phyloP scores from a whole-genome alignment of 2,329 filamentous ascomycete species.

The Fusarium protoensiforme region DNA sequence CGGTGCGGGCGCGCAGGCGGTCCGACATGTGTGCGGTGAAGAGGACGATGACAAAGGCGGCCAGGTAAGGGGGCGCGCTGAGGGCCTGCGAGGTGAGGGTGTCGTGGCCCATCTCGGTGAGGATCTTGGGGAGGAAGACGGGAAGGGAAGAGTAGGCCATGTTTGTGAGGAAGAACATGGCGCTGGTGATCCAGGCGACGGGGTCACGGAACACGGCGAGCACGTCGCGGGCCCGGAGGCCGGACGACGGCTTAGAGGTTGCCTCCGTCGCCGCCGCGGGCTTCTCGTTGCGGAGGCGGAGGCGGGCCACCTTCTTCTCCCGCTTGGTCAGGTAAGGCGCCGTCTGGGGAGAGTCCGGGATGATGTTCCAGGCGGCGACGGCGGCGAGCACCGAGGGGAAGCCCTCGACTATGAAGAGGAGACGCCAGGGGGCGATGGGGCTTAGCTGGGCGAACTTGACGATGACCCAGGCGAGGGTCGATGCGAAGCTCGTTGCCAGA shows the following conservation, averaged over 20 bases:
- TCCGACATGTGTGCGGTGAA: slow-evolving; percentile 80
- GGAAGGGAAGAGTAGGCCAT: slow-evolving; percentile 89
- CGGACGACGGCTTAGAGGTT: slow-evolving; percentile 37
- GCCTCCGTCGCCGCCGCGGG: slow-evolving; percentile 21
- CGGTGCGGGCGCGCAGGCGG: slow-evolving; percentile 68
- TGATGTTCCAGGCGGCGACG: slow-evolving; percentile 76
- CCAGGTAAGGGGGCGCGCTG: slow-evolving; percentile 82
- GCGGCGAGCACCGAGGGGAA: slow-evolving; percentile 84
- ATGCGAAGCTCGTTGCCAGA: slow-evolving; percentile 82
- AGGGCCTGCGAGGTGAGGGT: slow-evolving; percentile 78
- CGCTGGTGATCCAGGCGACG: slow-evolving; percentile 73
- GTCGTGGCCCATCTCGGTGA: slow-evolving; percentile 80
- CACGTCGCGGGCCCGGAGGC: slow-evolving; percentile 67
- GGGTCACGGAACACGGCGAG: slow-evolving; percentile 55
- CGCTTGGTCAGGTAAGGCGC: slow-evolving; percentile 71
- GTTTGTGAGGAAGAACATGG: slow-evolving; percentile 90
- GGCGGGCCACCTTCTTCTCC: slow-evolving; percentile 75
- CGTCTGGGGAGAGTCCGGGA: slow-evolving; percentile 80
- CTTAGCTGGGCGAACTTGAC: slow-evolving; percentile 72
- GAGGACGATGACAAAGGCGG: slow-evolving; percentile 78
- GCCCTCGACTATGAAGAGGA: slow-evolving; percentile 85
- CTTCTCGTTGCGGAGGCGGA: slow-evolving; percentile 70
- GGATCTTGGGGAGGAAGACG: slow-evolving; percentile 86
- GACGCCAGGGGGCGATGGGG: slow-evolving; percentile 85
- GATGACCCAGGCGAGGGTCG: slow-evolving; percentile 82